These are phyloP conservation scores for Colletotrichum abscissum DNA, from an alignment of 2,329 filamentous ascomycete species.

Conservation along the genomic window DNA sequence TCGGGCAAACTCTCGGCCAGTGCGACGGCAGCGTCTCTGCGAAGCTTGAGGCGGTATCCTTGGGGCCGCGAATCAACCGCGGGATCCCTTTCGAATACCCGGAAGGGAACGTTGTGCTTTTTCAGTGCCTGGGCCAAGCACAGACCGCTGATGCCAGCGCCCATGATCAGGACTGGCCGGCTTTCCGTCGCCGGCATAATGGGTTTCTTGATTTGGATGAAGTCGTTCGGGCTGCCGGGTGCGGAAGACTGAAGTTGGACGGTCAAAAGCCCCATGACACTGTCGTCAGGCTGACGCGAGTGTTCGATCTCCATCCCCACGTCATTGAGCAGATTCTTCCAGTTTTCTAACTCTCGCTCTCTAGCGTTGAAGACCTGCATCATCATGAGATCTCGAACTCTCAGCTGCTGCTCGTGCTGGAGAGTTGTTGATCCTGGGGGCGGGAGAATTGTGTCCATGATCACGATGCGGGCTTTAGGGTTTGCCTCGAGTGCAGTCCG, in stretches of 20 bases:
- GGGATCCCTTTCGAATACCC: conserved; percentile 62
- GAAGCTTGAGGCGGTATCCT: conserved; percentile 69
- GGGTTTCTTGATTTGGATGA: background rate
- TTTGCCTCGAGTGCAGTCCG: conserved; percentile 48
- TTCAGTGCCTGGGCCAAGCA: conserved; percentile 48
- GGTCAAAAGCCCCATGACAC: conserved; percentile 6
- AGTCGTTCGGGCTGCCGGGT: background rate
- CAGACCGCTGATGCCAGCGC: conserved; percentile 50
- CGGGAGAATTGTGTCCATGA: conserved; percentile 47
- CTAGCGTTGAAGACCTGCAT: conserved; percentile 60
- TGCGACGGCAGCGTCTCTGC: background rate
- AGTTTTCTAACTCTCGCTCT: conserved; percentile 56
- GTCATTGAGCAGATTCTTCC: conserved; percentile 53
- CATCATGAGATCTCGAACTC: conserved; percentile 55
- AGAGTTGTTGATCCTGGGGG: conserved; percentile 46
- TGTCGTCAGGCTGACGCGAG: background rate
- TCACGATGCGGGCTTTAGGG: background rate
- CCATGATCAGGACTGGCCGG: conserved; percentile 47
- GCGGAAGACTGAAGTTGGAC: background rate
- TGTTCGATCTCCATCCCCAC: conserved; percentile 35
- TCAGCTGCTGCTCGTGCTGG: conserved; percentile 9
- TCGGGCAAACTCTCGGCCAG: conserved; percentile 5
- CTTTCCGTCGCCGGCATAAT: background rate
- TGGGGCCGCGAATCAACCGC: conserved; percentile 67
- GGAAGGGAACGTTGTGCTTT: conserved; percentile 50